Base-by-base conservation (phyloP, 345 rosid genomes). In the Eutrema yunnanense region DNA sequence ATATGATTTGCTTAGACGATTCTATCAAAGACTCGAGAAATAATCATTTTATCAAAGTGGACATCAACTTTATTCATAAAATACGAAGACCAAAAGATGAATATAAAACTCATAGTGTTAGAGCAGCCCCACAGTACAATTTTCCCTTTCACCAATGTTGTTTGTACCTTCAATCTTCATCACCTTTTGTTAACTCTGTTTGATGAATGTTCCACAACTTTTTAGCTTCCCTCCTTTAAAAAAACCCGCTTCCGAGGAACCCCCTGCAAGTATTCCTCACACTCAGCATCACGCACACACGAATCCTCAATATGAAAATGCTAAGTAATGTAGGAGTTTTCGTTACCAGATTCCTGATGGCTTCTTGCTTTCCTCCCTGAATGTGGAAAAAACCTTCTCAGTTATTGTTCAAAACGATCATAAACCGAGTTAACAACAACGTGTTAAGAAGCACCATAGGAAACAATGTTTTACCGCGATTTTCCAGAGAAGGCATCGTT, bases 401-500 rank as follows among this genome's bases (percentile, higher is more conserved):
- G 16, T 49, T 33, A 41, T 9, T 76, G 4, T 10, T 43, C 22
- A 43, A 9, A 58, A 59, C 5, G 12, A 59, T 29, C 26, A 75
- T 62, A 11, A 50, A 42, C 13, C 30, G 3, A 27, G 26, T 22
- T 22, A 22, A 22, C 26, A 22, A 67, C 37, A 8, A 29, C 13
- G 2, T 19, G 33, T 40, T 42, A 43, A 40, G 8, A 66, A 41
- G 8, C 33, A 60, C 6, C 8, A 51, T 7, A n/a, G 41, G 56
- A 52, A 37, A 62, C 22, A 62, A 32, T 40, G 38, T 12, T 47
- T 67, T 81, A 86, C 97, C 85, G 78, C 12, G 90, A 77, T 75
- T 65, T 78, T 19, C 94, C 94, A 8, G 82, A 30, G 88, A 90
- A 93, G 40, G 94, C 90, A 69, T 90, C 81, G 9, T 93, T 89